Evolutionary conservation across 2,329 filamentous ascomycete species (phyloP).

Genomic region (Neophaeococcomyces aloes): DNA sequence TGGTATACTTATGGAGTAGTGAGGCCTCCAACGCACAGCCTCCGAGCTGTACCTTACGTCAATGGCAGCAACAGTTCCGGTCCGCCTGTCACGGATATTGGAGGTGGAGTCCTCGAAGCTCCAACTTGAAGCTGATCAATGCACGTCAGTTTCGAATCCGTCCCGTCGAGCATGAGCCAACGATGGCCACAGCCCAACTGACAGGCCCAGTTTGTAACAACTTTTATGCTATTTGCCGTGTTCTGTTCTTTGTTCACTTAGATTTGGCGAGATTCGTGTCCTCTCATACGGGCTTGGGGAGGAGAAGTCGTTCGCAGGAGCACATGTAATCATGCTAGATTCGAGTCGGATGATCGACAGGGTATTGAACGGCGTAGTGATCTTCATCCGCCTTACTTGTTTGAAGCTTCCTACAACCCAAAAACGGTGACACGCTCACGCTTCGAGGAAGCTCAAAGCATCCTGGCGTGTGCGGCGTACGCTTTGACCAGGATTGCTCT

Average conservation of each 20-base stretch:
- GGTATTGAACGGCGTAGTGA: no score
- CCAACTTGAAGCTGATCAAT: neutral
- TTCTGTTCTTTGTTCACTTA: neutral
- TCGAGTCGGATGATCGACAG: no score
- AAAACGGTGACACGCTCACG: no score
- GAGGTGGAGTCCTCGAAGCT: neutral
- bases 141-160: neutral
- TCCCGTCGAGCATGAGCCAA: neutral
- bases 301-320: neutral
- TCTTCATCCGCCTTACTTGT: no score
- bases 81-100: neutral
- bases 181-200: neutral
- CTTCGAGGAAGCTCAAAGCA: no score
- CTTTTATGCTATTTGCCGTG: neutral
- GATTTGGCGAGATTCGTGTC: neutral
- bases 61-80: neutral
- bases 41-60: no score
- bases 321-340: no score
- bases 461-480: no score
- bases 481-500: no score
- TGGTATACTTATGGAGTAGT: no score
- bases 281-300: neutral
- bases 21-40: no score
- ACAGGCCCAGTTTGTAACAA: slow-evolving; percentile 1
- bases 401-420: no score